These are phyloP conservation scores for Diversispora eburnea DNA, from an alignment of 192 early-diverging fungal species.

Conservation along the genomic window DNA sequence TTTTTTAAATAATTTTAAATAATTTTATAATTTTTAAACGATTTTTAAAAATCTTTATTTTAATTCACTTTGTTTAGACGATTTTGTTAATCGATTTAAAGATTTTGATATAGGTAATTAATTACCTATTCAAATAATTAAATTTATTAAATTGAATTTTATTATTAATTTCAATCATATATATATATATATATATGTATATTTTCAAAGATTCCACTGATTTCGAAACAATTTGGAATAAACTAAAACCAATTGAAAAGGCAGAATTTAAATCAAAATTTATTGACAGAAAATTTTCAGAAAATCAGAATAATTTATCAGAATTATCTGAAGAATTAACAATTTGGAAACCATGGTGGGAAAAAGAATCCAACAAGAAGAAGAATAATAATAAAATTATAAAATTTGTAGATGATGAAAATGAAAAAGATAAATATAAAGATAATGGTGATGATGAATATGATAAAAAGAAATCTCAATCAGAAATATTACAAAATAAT, in stretches of 20 bases:
- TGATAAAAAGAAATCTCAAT: not conserved
- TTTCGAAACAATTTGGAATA: constrained; percentile 45
- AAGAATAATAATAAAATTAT: not conserved
- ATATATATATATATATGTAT: no score
- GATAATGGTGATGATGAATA: not conserved
- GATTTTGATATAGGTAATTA: constrained; percentile 40
- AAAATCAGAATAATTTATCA: not conserved
- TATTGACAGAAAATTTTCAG: not conserved
- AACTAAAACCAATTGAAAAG: constrained; percentile 45
- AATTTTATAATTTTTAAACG: not conserved
- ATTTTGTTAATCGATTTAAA: constrained; percentile 40
- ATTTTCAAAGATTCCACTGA: constrained; percentile 45
- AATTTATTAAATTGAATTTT: constrained; percentile 20
- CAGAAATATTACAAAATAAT: not conserved
- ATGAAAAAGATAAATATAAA: not conserved
- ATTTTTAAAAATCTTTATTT: not conserved
- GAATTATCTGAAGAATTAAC: constrained; percentile 6
- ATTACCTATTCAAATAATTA: not conserved
- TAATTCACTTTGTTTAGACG: constrained; percentile 14
- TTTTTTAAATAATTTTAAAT: not conserved
- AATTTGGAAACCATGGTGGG: constrained; percentile 31
- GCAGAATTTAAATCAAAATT: constrained; percentile 45
- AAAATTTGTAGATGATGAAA: not conserved
- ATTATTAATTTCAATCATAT: constrained; percentile 22
- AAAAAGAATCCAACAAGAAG: not conserved